A percentile compares a stretch with the other conserved stretches of the same genome.
phyloP scores from a whole-genome alignment of 1,284 basidiomycete genomes.

The Puccinia hordei region DNA sequence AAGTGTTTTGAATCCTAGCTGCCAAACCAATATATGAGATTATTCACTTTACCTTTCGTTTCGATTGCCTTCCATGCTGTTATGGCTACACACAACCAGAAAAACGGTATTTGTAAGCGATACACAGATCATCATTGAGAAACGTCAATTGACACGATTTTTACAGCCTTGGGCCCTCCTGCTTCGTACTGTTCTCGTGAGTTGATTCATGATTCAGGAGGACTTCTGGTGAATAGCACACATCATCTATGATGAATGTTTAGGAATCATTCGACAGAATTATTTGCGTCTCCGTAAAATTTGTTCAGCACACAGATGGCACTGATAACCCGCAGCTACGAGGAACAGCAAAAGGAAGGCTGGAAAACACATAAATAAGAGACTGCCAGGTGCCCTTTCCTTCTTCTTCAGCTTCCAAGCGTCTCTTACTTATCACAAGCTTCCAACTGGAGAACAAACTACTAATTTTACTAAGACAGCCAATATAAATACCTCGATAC shows the following conservation, averaged over 20 bases:
- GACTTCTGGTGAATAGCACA: background rate
- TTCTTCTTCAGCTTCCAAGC: background rate
- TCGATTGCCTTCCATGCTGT: too few relatives aligned
- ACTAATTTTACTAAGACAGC: background rate
- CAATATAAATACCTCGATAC: background rate
- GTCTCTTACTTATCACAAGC: background rate
- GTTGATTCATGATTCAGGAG: constrained; percentile 1
- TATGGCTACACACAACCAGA: too few relatives aligned
- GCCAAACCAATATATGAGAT: too few relatives aligned
- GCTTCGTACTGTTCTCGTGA: too few relatives aligned
- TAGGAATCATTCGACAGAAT: background rate
- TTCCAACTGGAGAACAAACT: background rate
- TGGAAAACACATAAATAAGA: background rate
- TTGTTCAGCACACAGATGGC: background rate
- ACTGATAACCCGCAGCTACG: background rate
- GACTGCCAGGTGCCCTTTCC: background rate
- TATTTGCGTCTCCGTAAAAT: background rate
- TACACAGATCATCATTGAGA: too few relatives aligned
- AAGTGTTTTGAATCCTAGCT: too few relatives aligned
- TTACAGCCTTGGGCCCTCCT: too few relatives aligned
- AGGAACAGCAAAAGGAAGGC: background rate
- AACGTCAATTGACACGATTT: too few relatives aligned
- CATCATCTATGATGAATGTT: background rate
- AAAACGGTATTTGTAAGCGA: too few relatives aligned
- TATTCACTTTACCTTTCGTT: too few relatives aligned